Base-by-base conservation (phyloP, 805 yeast species). In the Candida xyloterini region DNA sequence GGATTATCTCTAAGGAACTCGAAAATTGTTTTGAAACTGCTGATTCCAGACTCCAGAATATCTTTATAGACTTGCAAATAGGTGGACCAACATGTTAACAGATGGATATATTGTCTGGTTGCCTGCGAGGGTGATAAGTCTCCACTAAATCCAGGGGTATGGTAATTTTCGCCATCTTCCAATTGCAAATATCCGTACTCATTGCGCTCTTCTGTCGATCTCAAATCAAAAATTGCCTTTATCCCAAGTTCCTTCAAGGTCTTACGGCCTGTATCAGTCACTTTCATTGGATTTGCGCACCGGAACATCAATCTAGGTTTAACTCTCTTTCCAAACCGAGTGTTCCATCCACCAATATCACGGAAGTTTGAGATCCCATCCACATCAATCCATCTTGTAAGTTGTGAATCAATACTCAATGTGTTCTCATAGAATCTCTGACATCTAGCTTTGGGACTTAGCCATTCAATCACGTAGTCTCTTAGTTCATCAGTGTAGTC, bases 331-430 rank as follows among this genome's bases (percentile, higher is more conserved):
- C 55, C 60, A 8, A 58, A 60, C 15, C 60, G 46, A 0, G 78
- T 62, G 38, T 59, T 63, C 76, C 83, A 87, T 10, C 95, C 95
- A 1, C 95, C 96, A 41, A 81, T 56, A 53, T 88, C 95, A 47
- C 96, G 69, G 52, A 85, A 82, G 52, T 87, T 87, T 28, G 73
- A 60, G 15, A 85, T 74, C 0, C 89, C 90, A 6, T 81, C 84
- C 15, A 85, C 71, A 0, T 59, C 36, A 47, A 77, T 77, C 81
- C 84, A 81, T 43, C 90, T 64, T 2, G 77, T 62, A 15, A 65
- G 30, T 30, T 30, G 50, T n/a, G 59, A 55, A 5, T 71, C 71
- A 3, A 78, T 59, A 14, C 44, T 50, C 13, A 50, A 38, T 16
- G 68, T 57, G 2, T 59, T 42, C 9, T 63, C 56, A 44, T 67